A percentile compares a stretch with the other conserved stretches of the same genome.
Conservation (phyloP, 306 rosid species). For the Albizia julibrissin region DNA sequence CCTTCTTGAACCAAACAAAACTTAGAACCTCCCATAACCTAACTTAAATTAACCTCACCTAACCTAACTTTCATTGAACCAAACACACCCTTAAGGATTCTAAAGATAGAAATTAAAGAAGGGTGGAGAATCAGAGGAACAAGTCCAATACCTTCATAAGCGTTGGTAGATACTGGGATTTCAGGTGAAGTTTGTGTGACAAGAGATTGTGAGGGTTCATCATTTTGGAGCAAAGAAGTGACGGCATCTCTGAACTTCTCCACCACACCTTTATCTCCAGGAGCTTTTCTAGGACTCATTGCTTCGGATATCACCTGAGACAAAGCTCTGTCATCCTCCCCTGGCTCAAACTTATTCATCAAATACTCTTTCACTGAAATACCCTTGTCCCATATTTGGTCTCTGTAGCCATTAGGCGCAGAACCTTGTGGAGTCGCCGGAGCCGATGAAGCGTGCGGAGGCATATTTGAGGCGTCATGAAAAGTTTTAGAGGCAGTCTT, state of each 20-base stretch:
- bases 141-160: slow-evolving; percentile 54
- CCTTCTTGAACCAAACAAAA: too few relatives aligned
- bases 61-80: too few relatives aligned
- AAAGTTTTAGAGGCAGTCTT: slow-evolving; percentile 21
- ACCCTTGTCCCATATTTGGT: slow-evolving; percentile 74
- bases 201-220: slow-evolving; percentile 42
- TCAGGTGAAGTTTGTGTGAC: slow-evolving; percentile 29
- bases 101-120: slow-evolving; percentile 10
- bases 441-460: slow-evolving; percentile 29
- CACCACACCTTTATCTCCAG: slow-evolving; percentile 65
- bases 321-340: slow-evolving; percentile 87
- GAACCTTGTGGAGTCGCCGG: slow-evolving; percentile 19
- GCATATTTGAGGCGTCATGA: neutral
- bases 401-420: slow-evolving; percentile 23
- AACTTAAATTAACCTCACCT: too few relatives aligned
- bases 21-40: too few relatives aligned
- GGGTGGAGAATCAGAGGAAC: neutral
- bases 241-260: slow-evolving; percentile 84
- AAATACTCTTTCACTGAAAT: slow-evolving; percentile 75
- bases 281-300: slow-evolving; percentile 61
- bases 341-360: slow-evolving; percentile 80
- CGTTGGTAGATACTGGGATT: slow-evolving; percentile 41
- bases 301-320: slow-evolving; percentile 80
- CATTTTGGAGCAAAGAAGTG: slow-evolving; percentile 62
- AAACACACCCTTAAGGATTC: too few relatives aligned